Evolutionary conservation across 2,329 filamentous ascomycete species (phyloP).

Genomic region (Helicocarpus griseus): DNA sequence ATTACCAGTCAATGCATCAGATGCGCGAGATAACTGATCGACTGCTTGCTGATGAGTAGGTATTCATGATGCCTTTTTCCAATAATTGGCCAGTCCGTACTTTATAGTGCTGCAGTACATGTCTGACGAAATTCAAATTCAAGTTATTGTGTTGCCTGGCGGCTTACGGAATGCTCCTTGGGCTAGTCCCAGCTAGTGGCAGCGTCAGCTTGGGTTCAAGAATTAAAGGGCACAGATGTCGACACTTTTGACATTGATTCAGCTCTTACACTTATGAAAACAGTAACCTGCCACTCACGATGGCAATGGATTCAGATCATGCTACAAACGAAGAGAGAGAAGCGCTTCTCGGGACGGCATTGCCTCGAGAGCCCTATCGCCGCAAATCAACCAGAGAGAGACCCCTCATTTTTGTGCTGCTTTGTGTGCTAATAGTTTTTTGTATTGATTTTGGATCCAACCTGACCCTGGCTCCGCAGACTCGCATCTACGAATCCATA

Average conservation of each 20-base stretch:
- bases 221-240: no score
- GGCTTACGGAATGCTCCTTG: background rate
- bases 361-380: background rate
- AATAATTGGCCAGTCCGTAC: background rate
- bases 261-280: background rate
- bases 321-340: background rate
- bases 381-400: constrained; percentile 3
- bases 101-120: background rate
- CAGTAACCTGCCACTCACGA: background rate
- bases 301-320: background rate
- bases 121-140: background rate
- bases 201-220: no score
- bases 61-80: no score
- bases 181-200: background rate
- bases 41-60: no score
- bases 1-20: no score
- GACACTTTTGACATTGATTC: background rate
- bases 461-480: constrained; percentile 16
- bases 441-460: constrained; percentile 9
- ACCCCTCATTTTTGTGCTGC: constrained; percentile 7
- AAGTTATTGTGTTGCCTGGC: background rate
- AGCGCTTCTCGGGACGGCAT: background rate
- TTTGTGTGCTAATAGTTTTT: constrained; percentile 7
- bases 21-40: no score
- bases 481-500: constrained; percentile 41